Base-by-base conservation (phyloP, 2,329 filamentous ascomycete species). In the Penicillium polonicum region DNA sequence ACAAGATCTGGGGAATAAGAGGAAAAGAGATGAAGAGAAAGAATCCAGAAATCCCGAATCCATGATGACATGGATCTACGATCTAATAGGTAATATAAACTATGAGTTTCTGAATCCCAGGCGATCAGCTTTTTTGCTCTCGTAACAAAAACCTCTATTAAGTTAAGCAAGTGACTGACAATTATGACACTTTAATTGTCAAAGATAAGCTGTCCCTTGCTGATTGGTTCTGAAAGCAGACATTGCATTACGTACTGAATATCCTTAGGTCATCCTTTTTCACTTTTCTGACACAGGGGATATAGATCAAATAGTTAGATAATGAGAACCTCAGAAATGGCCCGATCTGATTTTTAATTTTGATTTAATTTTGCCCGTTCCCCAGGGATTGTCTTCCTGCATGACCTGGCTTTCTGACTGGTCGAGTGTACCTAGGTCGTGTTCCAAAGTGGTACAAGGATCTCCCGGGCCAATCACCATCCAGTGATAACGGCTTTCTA, bases 221-320 rank as follows among this genome's bases (percentile, higher is more conserved):
- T 73, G 68, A 74, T 74, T 74, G 72, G 72, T 52, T 29, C 43
- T 36, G 50, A 50, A 59, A 59, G 48, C 61, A 55, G 48, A 59
- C 61, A 60, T 66, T 50, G 57, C 62, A 73, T 74, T 74, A 74
- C 71, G 71, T 73, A 72, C 67, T 63, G 61, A 45, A 53, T 61
- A 60, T 41, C n/a, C 35, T 49, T 57, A 57, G 35, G 49, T 57
- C 55, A 57, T 51, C 55, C 43, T 33, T 33, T 23, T 25, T 23
- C 12, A 39, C 4, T 5, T 31, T 41, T 10, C 17, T 10, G 1
- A n/a, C 48, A 25, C 19, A n/a, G 23, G 49, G 31, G 33, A n/a
- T 46, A 21, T 39, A 46, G 27, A 50, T 43, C 27, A 33, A 49
- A 49, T 19, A 44, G 21, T 58, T 54, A 54, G 49, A 48, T 57